Percentiles rank a stretch among this genome's conserved stretches.
phyloP scores from a whole-genome alignment of 495 filamentous ascomycete species.

The Podospora pseudocomata region DNA sequence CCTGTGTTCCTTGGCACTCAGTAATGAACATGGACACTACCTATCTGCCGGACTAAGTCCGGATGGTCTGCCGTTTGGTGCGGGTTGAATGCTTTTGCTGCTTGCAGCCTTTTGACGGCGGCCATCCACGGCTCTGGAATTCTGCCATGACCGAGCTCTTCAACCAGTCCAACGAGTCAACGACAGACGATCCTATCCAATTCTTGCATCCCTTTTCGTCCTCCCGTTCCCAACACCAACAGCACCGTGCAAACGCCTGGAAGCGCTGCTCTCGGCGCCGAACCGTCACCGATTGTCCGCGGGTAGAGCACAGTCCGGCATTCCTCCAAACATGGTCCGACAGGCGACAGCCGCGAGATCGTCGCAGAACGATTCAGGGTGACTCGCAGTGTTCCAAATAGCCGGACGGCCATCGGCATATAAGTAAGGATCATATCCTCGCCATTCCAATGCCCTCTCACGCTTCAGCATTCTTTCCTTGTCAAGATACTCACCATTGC shows the following conservation, averaged over 20 bases:
- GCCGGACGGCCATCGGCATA: slow-evolving; percentile 8
- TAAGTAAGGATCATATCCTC: neutral
- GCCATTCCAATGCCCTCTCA: neutral
- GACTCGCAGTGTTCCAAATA: neutral
- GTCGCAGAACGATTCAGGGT: slow-evolving; percentile 11
- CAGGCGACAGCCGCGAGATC: slow-evolving; percentile 18
- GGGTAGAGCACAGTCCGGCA: slow-evolving; percentile 32
- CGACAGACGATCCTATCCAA: neutral
- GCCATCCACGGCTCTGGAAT: neutral
- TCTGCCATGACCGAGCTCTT: neutral
- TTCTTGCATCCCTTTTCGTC: neutral
- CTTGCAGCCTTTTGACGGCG: neutral
- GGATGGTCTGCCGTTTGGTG: neutral
- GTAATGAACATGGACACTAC: neutral
- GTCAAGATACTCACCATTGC: neutral
- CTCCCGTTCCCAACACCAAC: neutral
- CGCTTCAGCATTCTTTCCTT: neutral
- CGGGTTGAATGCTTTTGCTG: neutral
- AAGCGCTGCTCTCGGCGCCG: slow-evolving; percentile 7
- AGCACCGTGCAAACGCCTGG: neutral
- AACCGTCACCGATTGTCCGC: slow-evolving; percentile 34
- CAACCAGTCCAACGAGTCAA: neutral
- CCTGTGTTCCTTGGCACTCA: neutral
- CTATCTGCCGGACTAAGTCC: neutral
- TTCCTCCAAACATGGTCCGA: slow-evolving; percentile 51